Evolutionary conservation across 2,329 filamentous ascomycete species (phyloP).

Genomic region (Penicillium griseofulvum): DNA sequence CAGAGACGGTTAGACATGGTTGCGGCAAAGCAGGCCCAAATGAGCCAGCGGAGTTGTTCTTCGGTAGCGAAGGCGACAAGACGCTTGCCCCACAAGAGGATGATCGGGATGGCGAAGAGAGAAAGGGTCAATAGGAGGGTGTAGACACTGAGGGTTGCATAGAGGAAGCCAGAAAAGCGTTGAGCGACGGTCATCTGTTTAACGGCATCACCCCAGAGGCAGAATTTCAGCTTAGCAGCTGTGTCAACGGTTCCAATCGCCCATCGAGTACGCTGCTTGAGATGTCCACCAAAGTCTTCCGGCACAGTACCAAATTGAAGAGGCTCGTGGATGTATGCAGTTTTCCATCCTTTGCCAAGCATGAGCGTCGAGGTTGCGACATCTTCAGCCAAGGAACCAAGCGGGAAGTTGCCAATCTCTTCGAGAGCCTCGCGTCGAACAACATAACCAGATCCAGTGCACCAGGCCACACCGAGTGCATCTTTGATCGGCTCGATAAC

Average conservation of each 20-base stretch:
- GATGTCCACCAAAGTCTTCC: slow-evolving; percentile 36
- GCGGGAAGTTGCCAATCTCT: slow-evolving; percentile 61
- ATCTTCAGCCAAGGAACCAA: slow-evolving; percentile 61
- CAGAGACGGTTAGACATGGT: slow-evolving; percentile 54
- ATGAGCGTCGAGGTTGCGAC: slow-evolving; percentile 59
- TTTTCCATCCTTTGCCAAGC: slow-evolving; percentile 61
- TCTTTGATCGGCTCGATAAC: slow-evolving; percentile 50
- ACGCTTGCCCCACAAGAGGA: slow-evolving; percentile 56
- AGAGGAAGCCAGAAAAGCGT: slow-evolving; percentile 59
- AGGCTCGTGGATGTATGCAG: slow-evolving; percentile 58
- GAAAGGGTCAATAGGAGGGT: slow-evolving; percentile 56
- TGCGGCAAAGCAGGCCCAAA: slow-evolving; percentile 55
- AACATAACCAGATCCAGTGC: slow-evolving; percentile 63
- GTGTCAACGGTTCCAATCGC: slow-evolving; percentile 55
- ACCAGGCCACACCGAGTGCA: slow-evolving; percentile 56
- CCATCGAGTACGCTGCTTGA: slow-evolving; percentile 42
- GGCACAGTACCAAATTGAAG: slow-evolving; percentile 57
- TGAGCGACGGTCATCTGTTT: slow-evolving; percentile 56
- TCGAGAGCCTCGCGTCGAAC: slow-evolving; percentile 59
- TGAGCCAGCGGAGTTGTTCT: slow-evolving; percentile 58
- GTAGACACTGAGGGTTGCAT: slow-evolving; percentile 56
- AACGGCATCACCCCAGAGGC: slow-evolving; percentile 54
- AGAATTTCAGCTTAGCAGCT: slow-evolving; percentile 60
- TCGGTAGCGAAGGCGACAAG: slow-evolving; percentile 56
- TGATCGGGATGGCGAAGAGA: slow-evolving; percentile 59